phyloP scores from a whole-genome alignment of 2,329 filamentous ascomycete species.

The Apiospora marii region DNA sequence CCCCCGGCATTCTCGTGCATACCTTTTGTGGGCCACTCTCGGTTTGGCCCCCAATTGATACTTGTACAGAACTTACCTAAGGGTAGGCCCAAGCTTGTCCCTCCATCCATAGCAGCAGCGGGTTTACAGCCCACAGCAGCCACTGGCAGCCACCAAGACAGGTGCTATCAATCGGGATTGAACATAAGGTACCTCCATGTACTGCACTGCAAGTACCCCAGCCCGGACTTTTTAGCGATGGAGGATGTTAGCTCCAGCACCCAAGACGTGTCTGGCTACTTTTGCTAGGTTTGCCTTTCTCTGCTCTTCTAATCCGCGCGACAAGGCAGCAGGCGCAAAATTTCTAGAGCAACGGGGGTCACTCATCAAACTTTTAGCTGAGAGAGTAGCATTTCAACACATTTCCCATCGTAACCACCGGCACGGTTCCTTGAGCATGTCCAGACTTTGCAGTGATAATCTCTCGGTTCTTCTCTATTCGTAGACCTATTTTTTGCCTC shows the following conservation, averaged over 20 bases:
- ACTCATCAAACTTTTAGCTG: slow-evolving; percentile 52
- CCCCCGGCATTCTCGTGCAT: background rate
- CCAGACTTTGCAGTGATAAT: slow-evolving; percentile 58
- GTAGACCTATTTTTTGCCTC: slow-evolving; percentile 63
- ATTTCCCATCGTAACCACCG: slow-evolving; percentile 55
- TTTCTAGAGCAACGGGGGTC: slow-evolving; percentile 21
- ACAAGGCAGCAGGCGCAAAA: slow-evolving; percentile 21
- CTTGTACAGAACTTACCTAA: background rate
- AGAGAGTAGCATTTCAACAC: slow-evolving; percentile 51
- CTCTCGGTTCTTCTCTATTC: slow-evolving; percentile 51
- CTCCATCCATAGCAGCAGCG: background rate
- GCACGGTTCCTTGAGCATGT: slow-evolving; percentile 61
- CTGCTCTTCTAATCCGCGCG: slow-evolving; percentile 15
- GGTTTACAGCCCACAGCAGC: no score
- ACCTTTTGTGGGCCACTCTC: background rate
- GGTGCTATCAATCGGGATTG: background rate
- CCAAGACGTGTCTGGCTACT: slow-evolving; percentile 17
- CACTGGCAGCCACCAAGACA: background rate
- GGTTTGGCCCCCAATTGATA: background rate
- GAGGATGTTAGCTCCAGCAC: slow-evolving; percentile 4
- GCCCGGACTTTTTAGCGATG: background rate
- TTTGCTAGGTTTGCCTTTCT: background rate
- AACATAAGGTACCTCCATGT: background rate
- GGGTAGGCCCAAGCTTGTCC: slow-evolving; percentile 5
- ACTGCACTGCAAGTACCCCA: background rate